Percentiles rank a stretch among this genome's conserved stretches.
Evolutionary conservation across 2,329 filamentous ascomycete species (phyloP).

Genomic region (Pseudogymnoascus sp.): DNA sequence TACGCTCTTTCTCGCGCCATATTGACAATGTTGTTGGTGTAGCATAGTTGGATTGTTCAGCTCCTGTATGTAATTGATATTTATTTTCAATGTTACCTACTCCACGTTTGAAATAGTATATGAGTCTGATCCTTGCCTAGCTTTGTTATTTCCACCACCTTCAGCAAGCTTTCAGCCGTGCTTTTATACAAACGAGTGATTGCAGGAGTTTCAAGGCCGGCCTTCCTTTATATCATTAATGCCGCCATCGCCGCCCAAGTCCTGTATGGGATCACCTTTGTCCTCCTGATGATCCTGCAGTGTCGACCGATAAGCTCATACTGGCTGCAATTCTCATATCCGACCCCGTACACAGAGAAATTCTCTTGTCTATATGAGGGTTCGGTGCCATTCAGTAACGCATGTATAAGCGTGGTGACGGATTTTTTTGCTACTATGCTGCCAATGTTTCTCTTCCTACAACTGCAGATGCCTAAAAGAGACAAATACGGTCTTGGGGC

Average conservation of each 20-base stretch:
- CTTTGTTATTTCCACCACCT: not conserved
- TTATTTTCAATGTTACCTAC: not conserved
- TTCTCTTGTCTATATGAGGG: not conserved
- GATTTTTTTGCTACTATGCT: slow-evolving; percentile 1
- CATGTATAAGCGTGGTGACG: not conserved
- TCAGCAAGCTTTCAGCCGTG: not conserved
- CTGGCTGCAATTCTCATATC: slow-evolving; percentile 4
- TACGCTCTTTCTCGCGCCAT: not conserved
- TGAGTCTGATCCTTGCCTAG: not conserved
- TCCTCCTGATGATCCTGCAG: not conserved
- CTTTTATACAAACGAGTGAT: slow-evolving; percentile 3
- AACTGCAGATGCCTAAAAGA: slow-evolving; percentile 1
- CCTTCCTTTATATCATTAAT: not conserved
- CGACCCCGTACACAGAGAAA: not conserved
- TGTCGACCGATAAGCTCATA: not conserved
- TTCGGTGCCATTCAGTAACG: not conserved
- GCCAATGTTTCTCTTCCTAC: not conserved
- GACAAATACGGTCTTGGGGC: slow-evolving; percentile 5
- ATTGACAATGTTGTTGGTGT: not conserved
- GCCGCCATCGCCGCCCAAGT: not conserved
- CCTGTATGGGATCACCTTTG: not conserved
- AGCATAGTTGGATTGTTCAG: not conserved
- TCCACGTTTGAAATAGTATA: not conserved
- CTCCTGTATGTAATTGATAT: not conserved
- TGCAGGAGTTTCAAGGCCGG: not conserved